A percentile compares a stretch with the other conserved stretches of the same genome.
phyloP scores from a whole-genome alignment of 805 yeast species.

The Kluyveromyces dobzhanskii region DNA sequence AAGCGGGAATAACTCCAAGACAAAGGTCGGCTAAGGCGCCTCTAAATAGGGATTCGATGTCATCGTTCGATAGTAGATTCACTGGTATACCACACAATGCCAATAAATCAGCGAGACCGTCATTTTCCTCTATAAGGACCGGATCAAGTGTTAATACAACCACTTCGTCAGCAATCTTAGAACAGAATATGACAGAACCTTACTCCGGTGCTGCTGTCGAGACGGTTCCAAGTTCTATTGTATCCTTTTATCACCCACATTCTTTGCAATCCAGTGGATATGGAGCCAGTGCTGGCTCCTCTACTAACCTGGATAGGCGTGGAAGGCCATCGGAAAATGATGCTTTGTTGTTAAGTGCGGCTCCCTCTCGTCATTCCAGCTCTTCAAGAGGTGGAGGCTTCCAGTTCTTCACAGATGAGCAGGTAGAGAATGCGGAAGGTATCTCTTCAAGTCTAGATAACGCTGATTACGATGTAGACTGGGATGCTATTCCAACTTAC shows the following conservation, averaged over 20 bases:
- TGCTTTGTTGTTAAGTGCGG: conserved; percentile 28
- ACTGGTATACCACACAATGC: background rate
- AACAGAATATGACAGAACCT: conserved; percentile 61
- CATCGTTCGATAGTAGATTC: conserved; percentile 1
- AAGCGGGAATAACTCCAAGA: too few species aligned
- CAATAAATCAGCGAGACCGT: conserved; percentile 12
- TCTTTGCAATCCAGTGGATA: conserved; percentile 32
- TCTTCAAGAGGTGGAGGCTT: conserved; percentile 42
- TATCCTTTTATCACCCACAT: conserved; percentile 67
- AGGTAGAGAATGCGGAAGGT: conserved; percentile 82
- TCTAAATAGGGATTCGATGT: background rate
- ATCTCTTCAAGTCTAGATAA: conserved; percentile 63
- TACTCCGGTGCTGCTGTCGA: conserved; percentile 74
- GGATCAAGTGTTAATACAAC: conserved; percentile 27
- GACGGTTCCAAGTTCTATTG: conserved; percentile 67
- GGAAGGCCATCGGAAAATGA: conserved; percentile 24
- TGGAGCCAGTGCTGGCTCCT: conserved; percentile 12
- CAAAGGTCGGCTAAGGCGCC: background rate
- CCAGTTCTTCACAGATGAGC: conserved; percentile 74
- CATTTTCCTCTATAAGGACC: conserved; percentile 28
- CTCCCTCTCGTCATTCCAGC: conserved; percentile 21
- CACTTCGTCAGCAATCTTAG: conserved; percentile 27
- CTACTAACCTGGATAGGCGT: conserved; percentile 25
- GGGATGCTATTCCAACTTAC: conserved; percentile 48
- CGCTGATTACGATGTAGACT: conserved; percentile 65